Conservation (phyloP, 2,329 filamentous ascomycete species). For the Pestalotiopsis sp. region DNA sequence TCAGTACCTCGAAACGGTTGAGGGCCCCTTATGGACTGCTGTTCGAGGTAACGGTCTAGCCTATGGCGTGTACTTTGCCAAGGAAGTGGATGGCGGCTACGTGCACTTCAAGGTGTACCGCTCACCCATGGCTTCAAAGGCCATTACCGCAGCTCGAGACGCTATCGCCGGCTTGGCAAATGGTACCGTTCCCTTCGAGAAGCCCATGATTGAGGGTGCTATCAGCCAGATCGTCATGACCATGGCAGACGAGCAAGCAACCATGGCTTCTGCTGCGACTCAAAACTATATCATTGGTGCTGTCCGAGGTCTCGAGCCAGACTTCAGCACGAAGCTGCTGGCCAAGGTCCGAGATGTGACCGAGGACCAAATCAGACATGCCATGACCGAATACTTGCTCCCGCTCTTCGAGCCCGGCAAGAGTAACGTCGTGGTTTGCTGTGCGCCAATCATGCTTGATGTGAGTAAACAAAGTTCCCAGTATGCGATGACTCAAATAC, state of each 20-base stretch:
- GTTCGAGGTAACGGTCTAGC: constrained; percentile 92
- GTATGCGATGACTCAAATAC: constrained; percentile 18
- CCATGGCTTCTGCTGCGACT: constrained; percentile 78
- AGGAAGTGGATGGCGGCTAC: constrained; percentile 77
- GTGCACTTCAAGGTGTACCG: constrained; percentile 87
- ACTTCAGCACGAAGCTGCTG: constrained; percentile 78
- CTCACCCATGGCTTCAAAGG: constrained; percentile 85
- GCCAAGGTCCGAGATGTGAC: constrained; percentile 75
- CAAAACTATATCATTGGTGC: constrained; percentile 84
- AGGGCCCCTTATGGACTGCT: constrained; percentile 92
- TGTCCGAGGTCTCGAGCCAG: constrained; percentile 71
- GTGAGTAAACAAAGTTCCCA: constrained; percentile 51
- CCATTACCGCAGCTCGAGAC: constrained; percentile 74
- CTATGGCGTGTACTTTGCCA: constrained; percentile 81
- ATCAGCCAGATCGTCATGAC: constrained; percentile 85
- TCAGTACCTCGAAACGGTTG: constrained; percentile 88
- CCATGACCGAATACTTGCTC: constrained; percentile 74
- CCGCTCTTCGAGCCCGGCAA: constrained; percentile 79
- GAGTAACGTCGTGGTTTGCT: constrained; percentile 86
- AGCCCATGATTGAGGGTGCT: constrained; percentile 82
- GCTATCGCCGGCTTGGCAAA: constrained; percentile 75
- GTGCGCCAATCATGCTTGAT: constrained; percentile 82
- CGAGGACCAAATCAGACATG: constrained; percentile 73
- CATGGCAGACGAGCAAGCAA: constrained; percentile 87
- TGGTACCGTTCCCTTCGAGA: constrained; percentile 73